Percentiles rank a stretch among this genome's conserved stretches.
phyloP scores from a whole-genome alignment of 2,329 filamentous ascomycete genomes.

The Cytospora schulzeri region DNA sequence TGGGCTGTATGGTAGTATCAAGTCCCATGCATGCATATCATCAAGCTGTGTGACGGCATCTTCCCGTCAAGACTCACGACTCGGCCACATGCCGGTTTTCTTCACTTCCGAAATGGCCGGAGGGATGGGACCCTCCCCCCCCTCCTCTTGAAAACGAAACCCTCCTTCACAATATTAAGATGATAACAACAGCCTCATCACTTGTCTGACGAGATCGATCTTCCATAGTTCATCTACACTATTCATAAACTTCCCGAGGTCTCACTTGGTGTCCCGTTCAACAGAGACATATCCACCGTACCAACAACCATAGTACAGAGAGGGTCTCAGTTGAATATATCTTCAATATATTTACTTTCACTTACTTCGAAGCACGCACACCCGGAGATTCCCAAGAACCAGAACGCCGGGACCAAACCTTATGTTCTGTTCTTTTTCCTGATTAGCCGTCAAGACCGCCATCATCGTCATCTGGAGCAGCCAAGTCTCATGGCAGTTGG shows the following conservation, averaged over 20 bases:
- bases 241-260: background rate
- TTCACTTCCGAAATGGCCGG: background rate
- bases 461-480: background rate
- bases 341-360: no score
- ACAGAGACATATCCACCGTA: background rate
- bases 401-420: background rate
- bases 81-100: slow-evolving; percentile 1
- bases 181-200: background rate
- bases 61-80: background rate
- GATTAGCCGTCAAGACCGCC: background rate
- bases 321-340: background rate
- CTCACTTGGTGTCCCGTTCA: background rate
- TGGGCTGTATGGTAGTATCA: background rate
- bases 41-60: background rate
- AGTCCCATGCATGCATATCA: background rate
- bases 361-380: background rate
- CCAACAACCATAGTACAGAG: background rate
- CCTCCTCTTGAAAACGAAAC: background rate
- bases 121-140: background rate
- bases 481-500: background rate
- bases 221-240: background rate
- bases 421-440: background rate
- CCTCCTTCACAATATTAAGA: background rate
- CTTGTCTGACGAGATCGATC: background rate
- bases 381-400: background rate